Percentiles rank a stretch among this genome's conserved stretches.
Evolutionary conservation across 257 asterid species (phyloP).

Genomic region (Salvia miltiorrhiza): DNA sequence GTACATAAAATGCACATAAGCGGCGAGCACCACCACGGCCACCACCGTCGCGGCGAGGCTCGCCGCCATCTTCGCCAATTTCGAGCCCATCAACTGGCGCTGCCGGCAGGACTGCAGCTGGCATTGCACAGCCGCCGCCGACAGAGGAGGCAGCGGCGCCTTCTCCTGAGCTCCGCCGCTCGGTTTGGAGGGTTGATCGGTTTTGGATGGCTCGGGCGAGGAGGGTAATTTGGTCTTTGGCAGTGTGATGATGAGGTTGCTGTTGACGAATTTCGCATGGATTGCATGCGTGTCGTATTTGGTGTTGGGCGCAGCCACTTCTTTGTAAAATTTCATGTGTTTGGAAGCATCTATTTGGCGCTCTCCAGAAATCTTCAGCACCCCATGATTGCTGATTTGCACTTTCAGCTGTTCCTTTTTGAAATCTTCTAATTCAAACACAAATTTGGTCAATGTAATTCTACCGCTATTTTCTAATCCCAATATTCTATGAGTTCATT

Average conservation of each 20-base stretch:
- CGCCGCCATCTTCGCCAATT: slow-evolving; percentile 27
- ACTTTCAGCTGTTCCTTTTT: slow-evolving; percentile 60
- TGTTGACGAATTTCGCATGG: slow-evolving; percentile 40
- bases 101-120: neutral
- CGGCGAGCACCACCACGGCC: slow-evolving; percentile 29
- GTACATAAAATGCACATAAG: slow-evolving; percentile 46
- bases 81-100: neutral
- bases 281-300: slow-evolving; percentile 38
- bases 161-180: neutral
- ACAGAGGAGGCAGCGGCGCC: neutral
- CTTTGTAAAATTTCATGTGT: slow-evolving; percentile 43
- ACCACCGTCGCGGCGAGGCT: slow-evolving; percentile 28
- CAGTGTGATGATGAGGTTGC: slow-evolving; percentile 41
- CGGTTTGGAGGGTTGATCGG: slow-evolving; percentile 13
- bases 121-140: neutral
- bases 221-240: slow-evolving; percentile 31
- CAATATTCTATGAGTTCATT: no score
- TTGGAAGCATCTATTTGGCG: slow-evolving; percentile 24
- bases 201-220: neutral
- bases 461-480: no score
- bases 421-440: slow-evolving; percentile 34
- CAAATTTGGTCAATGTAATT: neutral
- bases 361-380: slow-evolving; percentile 59
- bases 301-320: slow-evolving; percentile 32
- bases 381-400: slow-evolving; percentile 40